These are phyloP conservation scores for Tulasnella sp. DNA, from an alignment of 768 basidiomycete genomes.

Conservation along the genomic window DNA sequence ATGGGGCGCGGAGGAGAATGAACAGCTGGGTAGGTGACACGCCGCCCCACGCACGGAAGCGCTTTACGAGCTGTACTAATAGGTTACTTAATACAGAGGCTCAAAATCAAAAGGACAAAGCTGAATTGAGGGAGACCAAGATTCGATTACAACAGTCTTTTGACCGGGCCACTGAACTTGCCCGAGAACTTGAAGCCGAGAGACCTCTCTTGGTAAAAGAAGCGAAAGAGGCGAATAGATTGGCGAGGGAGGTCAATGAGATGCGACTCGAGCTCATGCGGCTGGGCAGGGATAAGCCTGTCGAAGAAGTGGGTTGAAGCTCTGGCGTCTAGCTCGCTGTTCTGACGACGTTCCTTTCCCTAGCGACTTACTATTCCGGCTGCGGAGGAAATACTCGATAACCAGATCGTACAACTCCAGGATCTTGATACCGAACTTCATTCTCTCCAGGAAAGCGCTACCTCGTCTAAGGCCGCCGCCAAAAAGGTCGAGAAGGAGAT, in stretches of 20 bases:
- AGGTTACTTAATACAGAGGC: conserved; percentile 12
- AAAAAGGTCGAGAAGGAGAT: conserved; percentile 8
- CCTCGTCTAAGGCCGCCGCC: background rate
- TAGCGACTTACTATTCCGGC: conserved; percentile 17
- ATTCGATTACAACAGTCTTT: conserved; percentile 14
- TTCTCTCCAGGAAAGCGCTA: conserved; percentile 14
- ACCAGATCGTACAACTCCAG: conserved; percentile 23
- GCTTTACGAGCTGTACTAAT: background rate
- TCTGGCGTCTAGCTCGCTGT: background rate
- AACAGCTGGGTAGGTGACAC: conserved; percentile 1
- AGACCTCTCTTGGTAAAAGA: conserved; percentile 12
- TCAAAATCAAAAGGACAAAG: conserved; percentile 18
- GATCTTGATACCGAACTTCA: conserved; percentile 19
- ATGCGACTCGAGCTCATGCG: conserved; percentile 23
- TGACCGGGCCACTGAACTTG: conserved; percentile 7
- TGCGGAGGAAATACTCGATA: conserved; percentile 23
- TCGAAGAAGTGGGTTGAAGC: conserved; percentile 9
- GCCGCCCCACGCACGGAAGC: background rate
- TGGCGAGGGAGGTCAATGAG: conserved; percentile 24
- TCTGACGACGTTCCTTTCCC: background rate
- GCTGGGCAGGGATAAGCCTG: conserved; percentile 22
- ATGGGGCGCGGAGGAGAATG: conserved; percentile 24
- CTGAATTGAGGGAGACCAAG: conserved; percentile 9
- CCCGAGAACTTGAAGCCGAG: conserved; percentile 16
- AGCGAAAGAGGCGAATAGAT: conserved; percentile 5